Evolutionary conservation across 345 rosid species (phyloP), one percentile per base, ranked within the genome.

Genomic region (Rhizophora mangle): DNA sequence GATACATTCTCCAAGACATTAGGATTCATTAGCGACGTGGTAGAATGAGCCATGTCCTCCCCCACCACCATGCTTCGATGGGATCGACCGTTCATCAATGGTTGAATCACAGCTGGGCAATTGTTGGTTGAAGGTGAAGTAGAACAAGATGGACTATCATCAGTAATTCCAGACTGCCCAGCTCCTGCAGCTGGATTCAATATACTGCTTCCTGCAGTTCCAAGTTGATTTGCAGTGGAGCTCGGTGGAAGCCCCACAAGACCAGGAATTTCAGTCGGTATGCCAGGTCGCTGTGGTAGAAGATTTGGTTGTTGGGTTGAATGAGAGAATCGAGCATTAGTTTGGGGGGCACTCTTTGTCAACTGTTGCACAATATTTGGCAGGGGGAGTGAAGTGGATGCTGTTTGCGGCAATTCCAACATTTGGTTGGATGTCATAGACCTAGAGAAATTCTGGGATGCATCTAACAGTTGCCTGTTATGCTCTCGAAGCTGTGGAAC

Each of bases 121-220:
- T 77, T 85, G 64, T 81, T 84, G n/a, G 85, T 73, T 64, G 90
- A 82, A 6, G 87, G 87, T 6, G 92, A 84, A 46, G 86, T 80
- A 29, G 89, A 84, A 83, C 88, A 80, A 52, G 88, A 87, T 43
- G 90, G 93, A 68, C 80, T 62, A 61, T 87, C 89, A 72, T 83
- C 89, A 55, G 87, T 82, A 52, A 86, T 71, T 34, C 68, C 85
- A 70, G 96, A 86, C 26, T 70, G 86, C 60, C 85, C 84, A 6
- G 73, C 82, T 69, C 64, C 82, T 2, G 69, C 79, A 58, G 78
- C 79, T 24, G 80, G 78, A 26, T 67, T 71, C 65, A 80, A 59
- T 62, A 81, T 59, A 77, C 72, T 65, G 73, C 75, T 46, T 59
- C 83, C 76, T 43, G 80, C 65, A 24, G 77, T 51, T 53, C 80